Base-by-base conservation (phyloP, 345 rosid genomes). In the Chamaenerion angustifolium region DNA sequence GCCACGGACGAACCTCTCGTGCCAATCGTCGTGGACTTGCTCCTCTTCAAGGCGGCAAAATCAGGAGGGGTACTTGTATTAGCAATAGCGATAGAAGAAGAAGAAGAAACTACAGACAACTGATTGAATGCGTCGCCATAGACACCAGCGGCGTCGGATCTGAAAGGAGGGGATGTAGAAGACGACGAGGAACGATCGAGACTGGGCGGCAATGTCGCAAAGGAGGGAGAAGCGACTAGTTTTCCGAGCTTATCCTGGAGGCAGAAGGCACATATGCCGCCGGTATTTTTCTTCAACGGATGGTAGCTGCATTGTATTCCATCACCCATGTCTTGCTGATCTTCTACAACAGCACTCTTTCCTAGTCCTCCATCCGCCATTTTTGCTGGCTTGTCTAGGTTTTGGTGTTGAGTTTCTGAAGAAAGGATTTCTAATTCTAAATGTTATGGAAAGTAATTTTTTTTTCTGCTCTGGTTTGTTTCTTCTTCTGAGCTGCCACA, bases 191-290 rank as follows among this genome's bases (percentile, higher is more conserved):
- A 68, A 13, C 88, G 62, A 31, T 1, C 37, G 9, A 51, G 66
- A 11, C 72, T 77, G 52, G 76, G 64, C 0, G 88, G 88, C 8
- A 77, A 51, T 31, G 37, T 7, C 7, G 3, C 37, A 13, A 95
- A 86, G 68, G 79, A 80, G 44, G 89, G 78, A 35, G 96, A 87
- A 56, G 96, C 82, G 25, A 92, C 95, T 25, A 92, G 79, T 76
- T 92, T 92, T 19, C 99, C 96, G 14, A 92, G 88, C 77, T 88
- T 87, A 31, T 92, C 99, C 55, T 92, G 96, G 37, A 92, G 96
- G 60, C 99, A 92, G 61, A 88, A 80, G 48, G 96, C 99, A 64
- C 99, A 92, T 78, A 92, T 84, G 64, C 99, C 99, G 48, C 99
- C 96, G 40, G 89, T 84, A 77, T 31, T 93, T 65, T 87, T 96